Evolutionary conservation across 129 eudicot species (phyloP).

Genomic region (Pittosporum tobira): DNA sequence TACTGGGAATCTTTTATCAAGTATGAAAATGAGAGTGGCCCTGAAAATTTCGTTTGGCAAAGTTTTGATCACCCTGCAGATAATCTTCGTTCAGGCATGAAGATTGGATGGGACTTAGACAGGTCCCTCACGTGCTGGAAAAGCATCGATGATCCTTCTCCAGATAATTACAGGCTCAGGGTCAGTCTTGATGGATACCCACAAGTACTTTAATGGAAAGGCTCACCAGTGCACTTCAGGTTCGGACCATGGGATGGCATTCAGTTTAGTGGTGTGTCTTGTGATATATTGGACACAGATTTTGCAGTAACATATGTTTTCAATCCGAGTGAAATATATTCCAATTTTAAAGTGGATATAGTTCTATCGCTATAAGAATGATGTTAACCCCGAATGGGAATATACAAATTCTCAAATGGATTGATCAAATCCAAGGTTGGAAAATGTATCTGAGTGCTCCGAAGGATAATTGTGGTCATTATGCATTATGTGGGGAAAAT

Average conservation of each 20-base stretch:
- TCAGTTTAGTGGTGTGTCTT: conserved; percentile 13
- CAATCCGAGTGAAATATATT: conserved; percentile 16
- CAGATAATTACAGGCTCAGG: conserved; percentile 5
- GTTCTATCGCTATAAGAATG: background rate
- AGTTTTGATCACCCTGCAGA: conserved; percentile 28
- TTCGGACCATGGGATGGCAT: conserved; percentile 26
- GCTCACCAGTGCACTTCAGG: background rate
- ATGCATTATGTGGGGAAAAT: conserved; percentile 31
- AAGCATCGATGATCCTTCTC: conserved; percentile 25
- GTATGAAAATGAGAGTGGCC: conserved; percentile 5
- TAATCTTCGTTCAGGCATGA: conserved; percentile 25
- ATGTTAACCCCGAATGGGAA: conserved; percentile 11
- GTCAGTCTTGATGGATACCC: conserved; percentile 26
- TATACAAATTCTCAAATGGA: conserved; percentile 11
- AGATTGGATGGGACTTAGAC: conserved; percentile 25
- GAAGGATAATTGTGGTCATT: conserved; percentile 24
- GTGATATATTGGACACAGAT: conserved; percentile 5
- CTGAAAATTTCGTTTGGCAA: conserved; percentile 16
- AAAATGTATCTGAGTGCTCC: background rate
- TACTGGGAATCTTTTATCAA: conserved; percentile 24
- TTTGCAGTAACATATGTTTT: background rate
- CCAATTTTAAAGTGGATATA: background rate
- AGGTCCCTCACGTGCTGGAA: conserved; percentile 18
- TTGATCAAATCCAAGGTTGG: conserved; percentile 13
- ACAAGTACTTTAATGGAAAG: conserved; percentile 13